Conservation (phyloP, 805 yeast genomes). For the Ogataea ganodermae region DNA sequence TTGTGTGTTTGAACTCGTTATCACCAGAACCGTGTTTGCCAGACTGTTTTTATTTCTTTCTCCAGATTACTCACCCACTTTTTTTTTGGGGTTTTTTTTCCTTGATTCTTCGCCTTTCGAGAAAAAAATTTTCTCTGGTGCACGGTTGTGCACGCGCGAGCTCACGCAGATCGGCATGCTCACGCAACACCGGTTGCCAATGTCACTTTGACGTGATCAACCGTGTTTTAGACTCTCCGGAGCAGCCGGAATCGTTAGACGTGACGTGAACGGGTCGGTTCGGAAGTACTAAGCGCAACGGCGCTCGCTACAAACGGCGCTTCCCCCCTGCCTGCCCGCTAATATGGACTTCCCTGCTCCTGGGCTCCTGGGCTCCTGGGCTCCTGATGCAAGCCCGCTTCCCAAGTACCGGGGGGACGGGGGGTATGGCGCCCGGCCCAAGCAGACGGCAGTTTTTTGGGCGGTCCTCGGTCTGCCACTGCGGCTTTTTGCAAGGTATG, state of each 20-base stretch:
- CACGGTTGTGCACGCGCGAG: no score
- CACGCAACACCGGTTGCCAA: background rate
- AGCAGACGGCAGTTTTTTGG: no score
- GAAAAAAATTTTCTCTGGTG: conserved; percentile 10
- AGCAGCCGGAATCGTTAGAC: background rate
- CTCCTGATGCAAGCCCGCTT: no score
- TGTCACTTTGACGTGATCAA: conserved; percentile 1
- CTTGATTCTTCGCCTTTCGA: conserved; percentile 9
- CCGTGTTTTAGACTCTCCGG: no score
- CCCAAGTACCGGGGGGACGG: no score
- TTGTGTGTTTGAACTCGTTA: background rate
- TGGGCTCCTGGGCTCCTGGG: no score
- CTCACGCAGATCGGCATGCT: background rate
- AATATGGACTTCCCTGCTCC: no score
- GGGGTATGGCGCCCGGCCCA: no score
- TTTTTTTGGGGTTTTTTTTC: background rate
- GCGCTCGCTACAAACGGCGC: no score
- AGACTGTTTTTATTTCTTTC: conserved; percentile 10
- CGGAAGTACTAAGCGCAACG: background rate
- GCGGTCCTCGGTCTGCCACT: no score
- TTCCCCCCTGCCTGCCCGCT: no score
- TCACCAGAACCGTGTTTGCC: conserved; percentile 2
- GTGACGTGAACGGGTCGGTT: background rate
- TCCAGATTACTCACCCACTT: conserved; percentile 11
- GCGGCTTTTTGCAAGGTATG: conserved; percentile 3